Evolutionary conservation across 202 grass and related monocot species (phyloP).

Genomic region (Schoenoplectus tabernaemontani): DNA sequence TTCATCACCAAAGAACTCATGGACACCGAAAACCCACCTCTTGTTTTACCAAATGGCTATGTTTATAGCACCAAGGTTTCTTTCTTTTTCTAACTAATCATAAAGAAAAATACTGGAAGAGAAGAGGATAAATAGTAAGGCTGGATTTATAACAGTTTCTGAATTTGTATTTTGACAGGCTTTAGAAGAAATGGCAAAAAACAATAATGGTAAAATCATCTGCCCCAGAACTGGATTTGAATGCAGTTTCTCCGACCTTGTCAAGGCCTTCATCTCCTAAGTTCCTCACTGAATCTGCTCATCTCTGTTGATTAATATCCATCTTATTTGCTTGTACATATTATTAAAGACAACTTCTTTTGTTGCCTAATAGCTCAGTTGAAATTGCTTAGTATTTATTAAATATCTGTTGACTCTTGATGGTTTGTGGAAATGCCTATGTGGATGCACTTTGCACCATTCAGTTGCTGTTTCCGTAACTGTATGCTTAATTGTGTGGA

Average conservation of each 20-base stretch:
- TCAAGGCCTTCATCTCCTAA: conserved; percentile 80
- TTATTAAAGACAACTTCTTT: neutral
- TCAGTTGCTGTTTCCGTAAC: neutral
- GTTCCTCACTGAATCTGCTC: neutral
- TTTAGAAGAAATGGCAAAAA: conserved; percentile 85
- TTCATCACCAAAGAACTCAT: conserved; percentile 95
- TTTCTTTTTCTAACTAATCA: neutral
- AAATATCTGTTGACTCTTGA: neutral
- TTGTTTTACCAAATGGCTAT: conserved; percentile 83
- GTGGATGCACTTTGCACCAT: neutral
- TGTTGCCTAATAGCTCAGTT: conserved; percentile 13
- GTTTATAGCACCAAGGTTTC: conserved; percentile 93
- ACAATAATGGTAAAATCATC: conserved; percentile 64
- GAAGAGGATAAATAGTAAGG: neutral
- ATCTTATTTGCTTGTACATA: conserved; percentile 26
- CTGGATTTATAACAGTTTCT: neutral
- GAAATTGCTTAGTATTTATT: neutral
- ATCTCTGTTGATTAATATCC: conserved; percentile 9
- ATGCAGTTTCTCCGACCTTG: conserved; percentile 60
- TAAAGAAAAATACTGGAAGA: neutral
- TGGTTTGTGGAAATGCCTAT: neutral
- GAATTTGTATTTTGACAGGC: conserved; percentile 36
- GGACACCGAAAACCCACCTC: conserved; percentile 91
- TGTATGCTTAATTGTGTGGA: neutral
- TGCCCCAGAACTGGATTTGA: conserved; percentile 66